A percentile compares a stretch with the other conserved stretches of the same genome.
Evolutionary conservation across 2,329 filamentous ascomycete species (phyloP).

Genomic region (Fusarium decemcellulare): DNA sequence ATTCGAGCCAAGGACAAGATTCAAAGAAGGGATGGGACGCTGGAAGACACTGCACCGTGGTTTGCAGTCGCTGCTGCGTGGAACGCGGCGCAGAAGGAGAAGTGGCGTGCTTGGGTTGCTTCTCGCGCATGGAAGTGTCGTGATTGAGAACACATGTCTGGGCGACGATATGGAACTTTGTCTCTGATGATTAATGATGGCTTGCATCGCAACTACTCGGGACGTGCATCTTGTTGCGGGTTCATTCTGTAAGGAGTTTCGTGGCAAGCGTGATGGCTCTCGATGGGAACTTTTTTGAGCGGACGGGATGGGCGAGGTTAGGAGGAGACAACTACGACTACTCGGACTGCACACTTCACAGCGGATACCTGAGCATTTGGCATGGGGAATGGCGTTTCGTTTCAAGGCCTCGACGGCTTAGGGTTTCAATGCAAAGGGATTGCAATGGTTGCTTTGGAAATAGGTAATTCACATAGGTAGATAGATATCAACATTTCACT

Average conservation of each 20-base stretch:
- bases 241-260: conserved; percentile 5
- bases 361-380: conserved; percentile 26
- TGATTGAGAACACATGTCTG: conserved; percentile 17
- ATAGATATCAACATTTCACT: conserved; percentile 32
- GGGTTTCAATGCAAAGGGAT: conserved; percentile 19
- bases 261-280: conserved; percentile 13
- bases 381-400: conserved; percentile 39
- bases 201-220: conserved; percentile 21
- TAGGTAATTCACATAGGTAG: conserved; percentile 32
- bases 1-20: conserved; percentile 30
- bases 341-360: conserved; percentile 14
- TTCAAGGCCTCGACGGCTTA: conserved; percentile 14
- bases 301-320: neutral
- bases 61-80: conserved; percentile 79
- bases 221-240: neutral
- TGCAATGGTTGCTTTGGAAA: conserved; percentile 10
- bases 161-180: conserved; percentile 10
- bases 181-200: conserved; percentile 37
- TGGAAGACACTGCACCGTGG: conserved; percentile 64
- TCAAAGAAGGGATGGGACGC: conserved; percentile 54
- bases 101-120: conserved; percentile 75
- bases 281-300: conserved; percentile 12
- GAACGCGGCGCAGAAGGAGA: conserved; percentile 76
- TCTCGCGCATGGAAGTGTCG: conserved; percentile 60
- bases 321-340: neutral